Evolutionary conservation across 2,329 filamentous ascomycete genomes (phyloP), one percentile per base, ranked within the genome.

Genomic region (Aspergillus niger): DNA sequence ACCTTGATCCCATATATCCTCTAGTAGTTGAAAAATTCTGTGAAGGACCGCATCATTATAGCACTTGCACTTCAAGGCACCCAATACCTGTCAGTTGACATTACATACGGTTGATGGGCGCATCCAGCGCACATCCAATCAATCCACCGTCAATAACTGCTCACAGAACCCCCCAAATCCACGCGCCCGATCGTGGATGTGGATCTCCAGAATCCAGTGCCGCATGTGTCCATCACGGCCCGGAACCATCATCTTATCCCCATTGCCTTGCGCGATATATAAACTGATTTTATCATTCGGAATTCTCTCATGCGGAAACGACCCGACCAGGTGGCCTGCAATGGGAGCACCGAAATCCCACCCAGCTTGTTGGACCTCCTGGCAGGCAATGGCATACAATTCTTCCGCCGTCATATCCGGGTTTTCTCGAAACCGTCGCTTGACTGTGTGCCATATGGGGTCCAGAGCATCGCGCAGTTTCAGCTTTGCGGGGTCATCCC

Each of bases 191-290:
- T 82, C 77, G 32, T 74, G 74, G 32, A 83, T 74, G 68, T 83
- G 79, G 53, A 83, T 79, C 65, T 83, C 80, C 62, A 83, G 63
- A 58, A 83, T 83, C 81, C 81, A 83, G 70, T 82, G 81, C 38
- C 80, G 64, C 65, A 72, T 75, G 36, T 74, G 65, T 0, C 81
- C 81, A 58, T 81, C 74, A 50, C 75, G 74, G 2, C 75, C 81
- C 3, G 69, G 49, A 3, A 64, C 63, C 22, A 65, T 70, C 78
- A 83, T 82, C 2, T 67, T 65, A n/a, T 77, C 71, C 10, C 72
- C 58, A 63, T 81, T 83, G 0, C 78, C 80, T 48, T 76, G 69
- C 0, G 76, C 77, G 53, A 83, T 81, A 60, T 82, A 83, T 24
- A 82, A 67, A 2, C 68, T 67, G 22, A 72, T 76, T 69, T 76